Evolutionary conservation across 2,329 filamentous ascomycete genomes (phyloP).

Genomic region (Camillea tinctor): DNA sequence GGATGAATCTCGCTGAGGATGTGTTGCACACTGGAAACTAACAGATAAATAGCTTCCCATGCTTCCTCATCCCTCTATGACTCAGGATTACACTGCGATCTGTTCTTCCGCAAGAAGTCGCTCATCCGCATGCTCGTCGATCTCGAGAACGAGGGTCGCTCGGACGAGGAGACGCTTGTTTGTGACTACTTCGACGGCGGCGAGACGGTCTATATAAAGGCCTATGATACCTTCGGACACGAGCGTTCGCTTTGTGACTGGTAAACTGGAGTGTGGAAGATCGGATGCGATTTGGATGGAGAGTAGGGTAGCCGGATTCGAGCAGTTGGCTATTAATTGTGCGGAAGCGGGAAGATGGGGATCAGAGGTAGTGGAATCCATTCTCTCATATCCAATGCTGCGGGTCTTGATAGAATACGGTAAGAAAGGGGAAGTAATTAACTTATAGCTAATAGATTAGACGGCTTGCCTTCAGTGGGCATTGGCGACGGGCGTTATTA

Average conservation of each 20-base stretch:
- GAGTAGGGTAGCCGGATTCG: too few species aligned
- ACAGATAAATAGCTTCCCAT: background rate
- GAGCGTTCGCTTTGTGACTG: background rate
- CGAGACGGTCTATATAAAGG: slow-evolving; percentile 20
- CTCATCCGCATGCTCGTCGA: slow-evolving; percentile 13
- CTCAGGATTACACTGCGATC: slow-evolving; percentile 7
- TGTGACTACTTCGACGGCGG: slow-evolving; percentile 21
- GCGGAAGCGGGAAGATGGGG: too few species aligned
- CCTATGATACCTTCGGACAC: background rate
- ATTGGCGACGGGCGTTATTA: background rate
- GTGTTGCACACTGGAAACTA: background rate
- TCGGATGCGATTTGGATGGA: too few species aligned
- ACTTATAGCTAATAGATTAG: background rate
- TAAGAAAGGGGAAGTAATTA: background rate
- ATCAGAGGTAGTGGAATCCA: too few species aligned
- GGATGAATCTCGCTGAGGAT: too few species aligned
- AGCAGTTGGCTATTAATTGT: too few species aligned
- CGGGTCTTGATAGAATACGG: too few species aligned
- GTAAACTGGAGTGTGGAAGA: background rate
- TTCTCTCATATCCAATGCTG: too few species aligned
- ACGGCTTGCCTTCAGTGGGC: background rate
- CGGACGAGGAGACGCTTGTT: slow-evolving; percentile 13
- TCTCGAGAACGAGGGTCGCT: slow-evolving; percentile 8
- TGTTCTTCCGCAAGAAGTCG: slow-evolving; percentile 19
- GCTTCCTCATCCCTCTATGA: background rate